Evolutionary conservation across 768 basidiomycete species (phyloP), one percentile per base, ranked within the genome.

Genomic region (Phanerochaete sordida): DNA sequence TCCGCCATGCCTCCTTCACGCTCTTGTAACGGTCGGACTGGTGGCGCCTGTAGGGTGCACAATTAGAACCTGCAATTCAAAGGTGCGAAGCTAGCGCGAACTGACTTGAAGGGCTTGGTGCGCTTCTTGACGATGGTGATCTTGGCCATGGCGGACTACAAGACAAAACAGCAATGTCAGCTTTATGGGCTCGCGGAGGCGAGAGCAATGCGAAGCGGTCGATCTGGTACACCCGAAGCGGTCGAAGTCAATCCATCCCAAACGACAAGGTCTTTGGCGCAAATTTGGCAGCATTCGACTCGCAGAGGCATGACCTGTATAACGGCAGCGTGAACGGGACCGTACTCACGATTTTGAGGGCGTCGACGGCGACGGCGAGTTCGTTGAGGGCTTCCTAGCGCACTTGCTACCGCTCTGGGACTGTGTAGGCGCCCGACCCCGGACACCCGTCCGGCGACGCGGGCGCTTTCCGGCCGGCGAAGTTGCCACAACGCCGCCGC

Each of bases 1-100:
- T 99, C 76, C 97, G 85, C 97, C 97, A 99, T 82, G 92, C 82
- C 82, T 97, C 95, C 84, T 96, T 96, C 68, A 98, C 95, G 66
- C 90, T 80, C 75, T 92, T 86, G 82, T 97, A 98, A 73, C 96
- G 91, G 80, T 98, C 96, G 52, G 94, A 96, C 79, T 98, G 96
- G 78, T 98, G 96, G 78, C 96, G 93, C 84, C 92, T 93, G 73
- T 30, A 53, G 56, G 60, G 33, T 57, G 33, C 58, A 35, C 59
- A 45, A 28, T 57, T 58, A 47, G 50, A 23, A 50, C 35, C 21
- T n/a, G 56, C 3, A n/a, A 16, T 15, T 19, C 43, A 26, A 21
- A 47, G 19, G 23, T 21, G 15, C 26, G 28, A 37, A 16, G 30
- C n/a, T n/a, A n/a, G n/a, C n/a, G n/a, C n/a, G n/a, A 39, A 82